Evolutionary conservation across 2,329 filamentous ascomycete genomes (phyloP).

Genomic region (Aphanocladium album): DNA sequence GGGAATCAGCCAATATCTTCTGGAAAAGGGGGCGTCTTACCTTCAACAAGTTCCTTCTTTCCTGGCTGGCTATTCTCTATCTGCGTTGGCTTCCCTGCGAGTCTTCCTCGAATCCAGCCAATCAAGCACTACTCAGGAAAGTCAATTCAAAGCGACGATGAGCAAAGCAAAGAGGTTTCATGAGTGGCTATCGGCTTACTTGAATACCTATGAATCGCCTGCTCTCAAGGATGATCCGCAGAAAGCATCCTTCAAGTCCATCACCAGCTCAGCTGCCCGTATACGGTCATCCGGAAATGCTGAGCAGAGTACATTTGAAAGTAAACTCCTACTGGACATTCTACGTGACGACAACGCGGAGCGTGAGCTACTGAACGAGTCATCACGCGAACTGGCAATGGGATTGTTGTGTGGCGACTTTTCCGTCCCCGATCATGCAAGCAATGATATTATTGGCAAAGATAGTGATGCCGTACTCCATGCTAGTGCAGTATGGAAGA

Average conservation of each 20-base stretch:
- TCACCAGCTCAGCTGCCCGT: slow-evolving; percentile 63
- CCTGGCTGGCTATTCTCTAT: slow-evolving; percentile 72
- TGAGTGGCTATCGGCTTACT: slow-evolving; percentile 67
- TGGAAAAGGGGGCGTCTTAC: slow-evolving; percentile 61
- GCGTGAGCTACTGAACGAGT: slow-evolving; percentile 61
- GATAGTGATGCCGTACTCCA: slow-evolving; percentile 60
- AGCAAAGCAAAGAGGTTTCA: slow-evolving; percentile 72
- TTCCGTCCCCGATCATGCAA: slow-evolving; percentile 38
- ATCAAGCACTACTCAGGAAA: slow-evolving; percentile 78
- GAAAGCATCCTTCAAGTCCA: slow-evolving; percentile 55
- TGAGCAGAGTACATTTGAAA: slow-evolving; percentile 66
- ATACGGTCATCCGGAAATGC: slow-evolving; percentile 67
- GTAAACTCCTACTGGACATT: slow-evolving; percentile 72
- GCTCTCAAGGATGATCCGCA: slow-evolving; percentile 44
- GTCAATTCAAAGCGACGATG: slow-evolving; percentile 72
- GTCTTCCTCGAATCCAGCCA: slow-evolving; percentile 70
- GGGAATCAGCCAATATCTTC: slow-evolving; percentile 79
- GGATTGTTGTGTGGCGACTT: slow-evolving; percentile 73
- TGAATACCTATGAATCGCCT: slow-evolving; percentile 57
- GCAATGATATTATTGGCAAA: slow-evolving; percentile 61
- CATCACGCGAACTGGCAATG: slow-evolving; percentile 66
- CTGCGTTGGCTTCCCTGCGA: slow-evolving; percentile 71
- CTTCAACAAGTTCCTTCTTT: slow-evolving; percentile 66
- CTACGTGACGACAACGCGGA: slow-evolving; percentile 64
- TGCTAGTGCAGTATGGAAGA: slow-evolving; percentile 68